Conservation (phyloP, 148 eudicot species). For the Polygonum aviculare region DNA sequence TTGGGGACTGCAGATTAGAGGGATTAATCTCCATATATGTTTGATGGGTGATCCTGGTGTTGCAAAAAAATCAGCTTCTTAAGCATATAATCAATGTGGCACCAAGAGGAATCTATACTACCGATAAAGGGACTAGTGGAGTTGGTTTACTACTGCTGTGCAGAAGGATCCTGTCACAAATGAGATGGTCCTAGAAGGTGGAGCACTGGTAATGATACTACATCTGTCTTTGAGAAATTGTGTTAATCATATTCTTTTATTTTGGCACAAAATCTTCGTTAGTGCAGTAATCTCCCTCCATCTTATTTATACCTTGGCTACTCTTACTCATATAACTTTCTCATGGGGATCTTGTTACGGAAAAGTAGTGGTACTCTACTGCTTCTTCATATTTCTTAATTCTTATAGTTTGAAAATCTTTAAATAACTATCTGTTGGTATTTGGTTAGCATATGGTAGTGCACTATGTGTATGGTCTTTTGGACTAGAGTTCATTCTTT, state of each 20-base stretch:
- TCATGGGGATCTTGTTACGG: neutral
- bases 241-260: neutral
- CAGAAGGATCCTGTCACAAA: conserved; percentile 95
- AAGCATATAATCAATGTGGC: conserved; percentile 97
- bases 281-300: neutral
- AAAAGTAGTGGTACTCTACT: neutral
- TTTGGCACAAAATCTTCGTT: neutral
- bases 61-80: conserved; percentile 97
- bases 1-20: conserved; percentile 72
- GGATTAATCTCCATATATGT: conserved; percentile 90
- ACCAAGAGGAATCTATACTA: conserved; percentile 97
- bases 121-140: conserved; percentile 98
- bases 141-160: conserved; percentile 99
- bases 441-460: neutral
- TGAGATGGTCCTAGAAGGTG: conserved; percentile 98
- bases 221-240: neutral
- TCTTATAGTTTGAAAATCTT: neutral
- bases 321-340: neutral
- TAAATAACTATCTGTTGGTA: neutral
- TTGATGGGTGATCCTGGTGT: conserved; percentile 99
- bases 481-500: neutral
- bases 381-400: neutral
- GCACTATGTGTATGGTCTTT: neutral
- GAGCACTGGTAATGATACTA: conserved; percentile 73
- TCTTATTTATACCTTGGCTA: neutral